Percentiles rank a stretch among this genome's conserved stretches.
phyloP scores from a whole-genome alignment of 257 asterid species.

The Ajuga chamaepitys region DNA sequence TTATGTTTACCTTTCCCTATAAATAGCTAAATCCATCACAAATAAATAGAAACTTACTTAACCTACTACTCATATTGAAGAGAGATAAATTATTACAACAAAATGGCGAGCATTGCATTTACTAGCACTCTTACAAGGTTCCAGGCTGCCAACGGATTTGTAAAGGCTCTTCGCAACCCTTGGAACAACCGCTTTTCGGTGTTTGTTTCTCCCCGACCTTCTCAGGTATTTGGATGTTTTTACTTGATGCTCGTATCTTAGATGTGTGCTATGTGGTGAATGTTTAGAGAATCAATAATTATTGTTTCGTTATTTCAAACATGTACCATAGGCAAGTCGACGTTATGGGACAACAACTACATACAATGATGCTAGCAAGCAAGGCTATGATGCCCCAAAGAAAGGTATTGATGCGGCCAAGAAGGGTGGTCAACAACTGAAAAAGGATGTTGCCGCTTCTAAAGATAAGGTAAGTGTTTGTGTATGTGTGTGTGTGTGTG shows the following conservation, averaged over 20 bases:
- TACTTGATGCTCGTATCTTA: too few relatives aligned
- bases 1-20: conserved; percentile 11
- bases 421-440: conserved; percentile 40
- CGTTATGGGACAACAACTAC: conserved; percentile 31
- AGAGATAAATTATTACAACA: background rate
- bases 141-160: conserved; percentile 24
- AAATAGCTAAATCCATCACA: background rate
- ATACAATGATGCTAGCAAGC: conserved; percentile 21
- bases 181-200: conserved; percentile 14
- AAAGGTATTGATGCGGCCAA: conserved; percentile 46
- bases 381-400: conserved; percentile 41
- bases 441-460: conserved; percentile 27
- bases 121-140: conserved; percentile 29
- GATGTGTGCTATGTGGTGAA: too few relatives aligned
- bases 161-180: conserved; percentile 8
- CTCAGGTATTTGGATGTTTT: conserved; percentile 22
- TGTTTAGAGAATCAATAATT: too few relatives aligned
- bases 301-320: too few relatives aligned
- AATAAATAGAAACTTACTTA: background rate
- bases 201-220: conserved; percentile 24
- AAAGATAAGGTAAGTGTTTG: conserved; percentile 33
- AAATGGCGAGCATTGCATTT: conserved; percentile 42
- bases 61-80: background rate
- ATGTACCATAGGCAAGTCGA: background rate
- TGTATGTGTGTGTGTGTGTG: too few relatives aligned